These are phyloP conservation scores for Berkeleyomyces rouxiae DNA, from an alignment of 2,329 filamentous ascomycete species.

Conservation along the genomic window DNA sequence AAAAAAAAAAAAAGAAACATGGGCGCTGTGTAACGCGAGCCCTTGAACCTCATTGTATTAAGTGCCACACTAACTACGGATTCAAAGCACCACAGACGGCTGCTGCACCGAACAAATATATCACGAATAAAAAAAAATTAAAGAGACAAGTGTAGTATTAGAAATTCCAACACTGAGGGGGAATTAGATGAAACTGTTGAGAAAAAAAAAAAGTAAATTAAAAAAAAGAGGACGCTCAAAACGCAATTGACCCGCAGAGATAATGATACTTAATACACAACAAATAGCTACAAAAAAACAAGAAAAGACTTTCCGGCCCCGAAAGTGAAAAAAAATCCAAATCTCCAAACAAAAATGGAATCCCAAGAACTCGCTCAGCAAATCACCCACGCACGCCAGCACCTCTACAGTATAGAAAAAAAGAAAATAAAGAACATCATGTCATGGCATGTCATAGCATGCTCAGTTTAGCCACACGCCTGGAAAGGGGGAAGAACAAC, in stretches of 20 bases:
- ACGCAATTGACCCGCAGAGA: neutral
- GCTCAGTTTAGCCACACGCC: too few relatives aligned
- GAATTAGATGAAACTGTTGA: neutral
- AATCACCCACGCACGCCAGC: too few relatives aligned
- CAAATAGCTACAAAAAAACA: neutral
- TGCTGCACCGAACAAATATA: too few relatives aligned
- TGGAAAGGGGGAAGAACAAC: too few relatives aligned
- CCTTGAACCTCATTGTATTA: neutral
- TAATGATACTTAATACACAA: neutral
- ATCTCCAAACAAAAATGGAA: constrained; percentile 2
- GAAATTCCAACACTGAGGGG: neutral
- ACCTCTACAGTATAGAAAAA: too few relatives aligned
- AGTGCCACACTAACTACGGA: neutral
- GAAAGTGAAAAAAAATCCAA: neutral
- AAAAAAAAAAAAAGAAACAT: neutral
- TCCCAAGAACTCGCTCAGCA: neutral
- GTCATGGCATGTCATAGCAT: too few relatives aligned
- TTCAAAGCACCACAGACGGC: too few relatives aligned
- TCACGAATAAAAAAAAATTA: neutral
- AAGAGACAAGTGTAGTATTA: neutral
- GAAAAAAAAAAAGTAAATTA: neutral
- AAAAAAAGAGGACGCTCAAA: neutral
- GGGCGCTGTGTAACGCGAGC: neutral
- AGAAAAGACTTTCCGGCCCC: neutral
- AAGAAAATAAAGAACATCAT: too few relatives aligned